Percentiles rank a stretch among this genome's conserved stretches.
These are phyloP conservation scores for Claviceps citrina DNA, from an alignment of 2,329 filamentous ascomycete genomes.

Conservation along the genomic window DNA sequence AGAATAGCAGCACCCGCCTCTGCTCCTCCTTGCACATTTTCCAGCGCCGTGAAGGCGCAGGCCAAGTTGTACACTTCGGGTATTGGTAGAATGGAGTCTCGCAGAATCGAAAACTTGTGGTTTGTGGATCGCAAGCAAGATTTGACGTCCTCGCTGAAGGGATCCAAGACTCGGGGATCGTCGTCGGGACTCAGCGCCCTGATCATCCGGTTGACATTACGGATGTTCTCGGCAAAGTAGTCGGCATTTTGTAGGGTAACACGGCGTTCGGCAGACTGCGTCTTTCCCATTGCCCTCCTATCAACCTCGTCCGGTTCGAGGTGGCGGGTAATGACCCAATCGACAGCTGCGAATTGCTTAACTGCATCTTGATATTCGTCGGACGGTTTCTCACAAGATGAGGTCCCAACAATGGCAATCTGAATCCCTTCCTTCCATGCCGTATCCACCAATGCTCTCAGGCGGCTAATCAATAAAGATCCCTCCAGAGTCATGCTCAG, in stretches of 20 bases:
- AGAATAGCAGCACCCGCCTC: constrained; percentile 13
- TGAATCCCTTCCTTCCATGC: constrained; percentile 55
- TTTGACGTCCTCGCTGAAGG: constrained; percentile 13
- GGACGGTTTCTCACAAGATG: constrained; percentile 37
- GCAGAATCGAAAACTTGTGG: constrained; percentile 15
- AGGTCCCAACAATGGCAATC: constrained; percentile 69
- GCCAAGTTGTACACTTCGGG: constrained; percentile 26
- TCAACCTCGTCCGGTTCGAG: constrained; percentile 17
- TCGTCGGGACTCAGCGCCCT: constrained; percentile 18
- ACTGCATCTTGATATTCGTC: constrained; percentile 26
- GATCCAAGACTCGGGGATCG: constrained; percentile 3
- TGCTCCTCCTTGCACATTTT: constrained; percentile 2
- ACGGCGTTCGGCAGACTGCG: neutral
- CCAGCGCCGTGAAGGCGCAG: constrained; percentile 15
- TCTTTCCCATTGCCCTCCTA: constrained; percentile 1
- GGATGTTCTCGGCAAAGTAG: constrained; percentile 29
- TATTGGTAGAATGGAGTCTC: constrained; percentile 21
- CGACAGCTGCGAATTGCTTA: constrained; percentile 24
- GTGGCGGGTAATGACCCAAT: constrained; percentile 24
- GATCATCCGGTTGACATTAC: constrained; percentile 33
- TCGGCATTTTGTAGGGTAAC: constrained; percentile 21
- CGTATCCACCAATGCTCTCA: constrained; percentile 57
- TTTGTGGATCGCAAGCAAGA: constrained; percentile 14
- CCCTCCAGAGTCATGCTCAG: constrained; percentile 56
- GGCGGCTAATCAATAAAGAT: constrained; percentile 48